Base-by-base conservation (phyloP, 306 rosid species). In the Cicer arietinum region DNA sequence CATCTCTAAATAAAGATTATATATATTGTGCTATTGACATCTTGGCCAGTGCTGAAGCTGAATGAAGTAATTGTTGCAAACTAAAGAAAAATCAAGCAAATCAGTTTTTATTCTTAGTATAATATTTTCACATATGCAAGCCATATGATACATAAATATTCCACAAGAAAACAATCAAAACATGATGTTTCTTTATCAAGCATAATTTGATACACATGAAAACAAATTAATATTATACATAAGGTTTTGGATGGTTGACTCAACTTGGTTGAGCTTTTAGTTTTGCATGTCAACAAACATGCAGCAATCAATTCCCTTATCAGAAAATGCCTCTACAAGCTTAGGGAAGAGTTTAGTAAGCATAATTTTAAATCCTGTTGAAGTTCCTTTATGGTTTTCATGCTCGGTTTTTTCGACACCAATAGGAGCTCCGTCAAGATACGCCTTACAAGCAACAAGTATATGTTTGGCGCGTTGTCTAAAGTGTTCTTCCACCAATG, bases 301-400 rank as follows among this genome's bases (percentile, higher is more conserved):
- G 87, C 84, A 82, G 94, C 94, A 89, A 81, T 88, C 88, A 20
- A 90, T 88, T 66, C 94, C 93, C 82, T 85, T 89, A 1, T 48
- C 88, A 41, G 88, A 86, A 80, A 95, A 89, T 25, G 93, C 90
- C 84, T 86, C 92, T 20, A 85, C 84, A 50, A 95, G 93, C 88
- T 83, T 92, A 48, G 94, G 92, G 43, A 90, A 70, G 84, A 95
- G 94, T 80, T 95, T 92, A 50, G 88, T 86, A 68, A 95, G 92
- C 99, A 95, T 95, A 25, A 95, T 88, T 59, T 89, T 92, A 74
- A 95, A 95, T 13, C 99, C 99, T 1, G 88, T 82, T 13, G 96
- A 92, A 86, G 92, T 84, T 60, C 91, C 96, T 76, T 75, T 78
- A 41, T 65, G 74, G 66, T 70, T 78, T 86, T 76, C 83, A n/a